Base-by-base conservation (phyloP, 441 rosid genomes). In the Bruguiera hainesii region DNA sequence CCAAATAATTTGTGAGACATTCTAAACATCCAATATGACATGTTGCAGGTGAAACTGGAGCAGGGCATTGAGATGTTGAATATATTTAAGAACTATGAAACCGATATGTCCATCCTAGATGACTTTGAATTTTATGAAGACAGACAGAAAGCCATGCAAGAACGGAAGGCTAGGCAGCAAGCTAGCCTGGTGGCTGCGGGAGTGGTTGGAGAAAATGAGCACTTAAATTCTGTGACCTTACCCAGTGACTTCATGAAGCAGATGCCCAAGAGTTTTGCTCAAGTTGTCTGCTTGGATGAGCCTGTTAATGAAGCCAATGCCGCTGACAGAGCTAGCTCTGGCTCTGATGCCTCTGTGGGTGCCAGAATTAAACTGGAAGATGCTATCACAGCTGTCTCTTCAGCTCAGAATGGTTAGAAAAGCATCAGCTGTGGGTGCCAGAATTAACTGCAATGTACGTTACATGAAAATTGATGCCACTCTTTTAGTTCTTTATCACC, bases 31-130 rank as follows among this genome's bases (percentile, higher is more conserved):
- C 26, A 55, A 23, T 25, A 16, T 50, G 48, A 60, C 52, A 30
- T 11, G 28, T 52, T 69, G 74, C 75, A 91, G 98, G 96, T 91
- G 78, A 86, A 81, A 70, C 60, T 87, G 61, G 87, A 82, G 49
- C 91, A 85, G 60, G 98, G 96, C 30, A 73, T 76, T 67, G 94
- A 91, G 81, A 89, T 89, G 84, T 77, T 89, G 62, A 88, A 71
- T 63, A 86, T 88, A 6, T 91, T 85, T 63, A 89, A 89, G 81
- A 83, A 85, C 23, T 78, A 85, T 19, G 87, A 87, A 65, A 76
- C 76, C 2, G 81, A 75, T 0, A 78, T 85, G 70, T 88, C 91
- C 6, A 82, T 91, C 48, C 69, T 91, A 2, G 93, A 89, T 60
- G 96, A 91, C 79, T 91, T 91, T 71, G 73, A 65, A 7, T 89